Base-by-base conservation (phyloP, 768 basidiomycete genomes). In the Hygrocybe punicea region DNA sequence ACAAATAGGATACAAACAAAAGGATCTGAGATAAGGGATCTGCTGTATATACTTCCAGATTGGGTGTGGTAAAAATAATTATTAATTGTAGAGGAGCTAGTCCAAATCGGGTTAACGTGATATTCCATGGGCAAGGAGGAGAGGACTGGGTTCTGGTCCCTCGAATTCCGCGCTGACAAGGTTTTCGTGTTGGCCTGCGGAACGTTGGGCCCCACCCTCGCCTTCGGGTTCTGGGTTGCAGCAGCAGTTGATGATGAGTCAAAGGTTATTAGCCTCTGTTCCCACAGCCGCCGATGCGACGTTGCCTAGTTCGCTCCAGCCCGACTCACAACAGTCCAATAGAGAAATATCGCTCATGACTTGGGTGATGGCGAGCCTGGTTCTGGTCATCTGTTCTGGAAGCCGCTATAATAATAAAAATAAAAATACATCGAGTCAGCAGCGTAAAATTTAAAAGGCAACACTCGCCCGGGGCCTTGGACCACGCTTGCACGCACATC, bases 271-370 rank as follows among this genome's bases (percentile, higher is more conserved):
- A 55, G n/a, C 23, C 16, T 44, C 44, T 17, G 8, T n/a, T 51
- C 13, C 16, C 17, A 51, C 25, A 10, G 19, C 33, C 29, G n/a
- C 50, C 16, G 29, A 34, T 14, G 50, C 29, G 29, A 47, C 25
- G 23, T 19, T 55, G 25, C 46, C 21, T 35, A 62, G 21, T 8
- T 66, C 73, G 16, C 58, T 69, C 84, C 80, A 85, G 29, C 67
- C 61, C 42, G 74, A 71, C 47, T 70, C 67, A 60, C 84, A 84
- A 57, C 78, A 77, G 55, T 84, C 77, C 58, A 85, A 68, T 37
- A 86, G 69, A 3, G 84, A 82, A 34, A 69, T 63, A 59, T 85
- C 84, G 4, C 73, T 73, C 60, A 84, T 69, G 44, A 77, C 76
- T 51, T 83, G 59, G 6, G 72, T 68, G 34, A 85, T 59, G 16